A percentile compares a stretch with the other conserved stretches of the same genome.
phyloP scores from a whole-genome alignment of 495 filamentous ascomycete species.

The Aspergillus asperescens region DNA sequence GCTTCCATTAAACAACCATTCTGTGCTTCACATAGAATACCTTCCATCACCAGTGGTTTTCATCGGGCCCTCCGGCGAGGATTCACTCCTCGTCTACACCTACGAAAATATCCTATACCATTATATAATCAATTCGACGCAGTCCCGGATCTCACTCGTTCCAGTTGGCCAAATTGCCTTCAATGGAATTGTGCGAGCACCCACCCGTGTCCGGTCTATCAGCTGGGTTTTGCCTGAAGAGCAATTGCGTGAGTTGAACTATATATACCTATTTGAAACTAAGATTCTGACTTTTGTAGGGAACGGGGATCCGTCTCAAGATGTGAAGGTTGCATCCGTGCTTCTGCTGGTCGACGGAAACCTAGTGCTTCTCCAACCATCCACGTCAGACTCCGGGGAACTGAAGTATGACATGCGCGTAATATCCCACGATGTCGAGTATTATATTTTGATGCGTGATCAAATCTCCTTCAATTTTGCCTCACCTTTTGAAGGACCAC shows the following conservation, averaged over 20 bases:
- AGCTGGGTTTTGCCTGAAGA: constrained; percentile 95
- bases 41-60: constrained; percentile 81
- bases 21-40: constrained; percentile 66
- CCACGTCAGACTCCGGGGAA: constrained; percentile 64
- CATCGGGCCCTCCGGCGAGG: constrained; percentile 81
- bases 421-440: constrained; percentile 91
- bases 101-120: constrained; percentile 95
- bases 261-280: neutral
- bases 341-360: constrained; percentile 95
- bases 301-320: constrained; percentile 90
- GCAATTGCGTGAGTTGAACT: constrained; percentile 60
- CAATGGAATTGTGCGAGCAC: constrained; percentile 91
- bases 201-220: constrained; percentile 82
- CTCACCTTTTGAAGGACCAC: constrained; percentile 36
- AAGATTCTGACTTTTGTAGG: constrained; percentile 36
- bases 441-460: constrained; percentile 87
- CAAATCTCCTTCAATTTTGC: constrained; percentile 54
- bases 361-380: constrained; percentile 85
- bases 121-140: constrained; percentile 71
- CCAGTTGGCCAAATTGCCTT: constrained; percentile 96
- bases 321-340: constrained; percentile 90
- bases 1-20: constrained; percentile 64
- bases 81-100: constrained; percentile 93
- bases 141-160: constrained; percentile 68
- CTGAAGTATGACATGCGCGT: constrained; percentile 98